These are phyloP conservation scores for Hyphopichia homilentoma DNA, from an alignment of 805 yeast genomes.

Conservation along the genomic window DNA sequence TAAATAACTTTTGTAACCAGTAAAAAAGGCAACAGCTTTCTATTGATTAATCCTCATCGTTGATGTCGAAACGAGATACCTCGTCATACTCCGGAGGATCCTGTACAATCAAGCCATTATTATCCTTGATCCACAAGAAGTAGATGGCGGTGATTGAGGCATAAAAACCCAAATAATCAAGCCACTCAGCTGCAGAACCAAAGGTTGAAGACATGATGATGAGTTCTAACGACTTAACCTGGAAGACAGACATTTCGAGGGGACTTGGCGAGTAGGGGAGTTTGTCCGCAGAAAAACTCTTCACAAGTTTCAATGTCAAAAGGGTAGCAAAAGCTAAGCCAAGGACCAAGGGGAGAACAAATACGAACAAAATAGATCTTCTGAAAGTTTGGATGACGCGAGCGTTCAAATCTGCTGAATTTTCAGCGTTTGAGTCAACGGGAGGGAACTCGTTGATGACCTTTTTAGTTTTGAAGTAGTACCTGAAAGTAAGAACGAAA, in stretches of 20 bases:
- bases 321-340: background rate
- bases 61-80: slow-evolving; percentile 13
- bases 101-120: slow-evolving; percentile 25
- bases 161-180: background rate
- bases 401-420: slow-evolving; percentile 13
- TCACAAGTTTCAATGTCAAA: background rate
- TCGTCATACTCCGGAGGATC: slow-evolving; percentile 11
- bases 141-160: slow-evolving; percentile 9
- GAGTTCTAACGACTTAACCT: background rate
- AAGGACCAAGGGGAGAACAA: slow-evolving; percentile 19
- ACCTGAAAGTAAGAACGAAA: slow-evolving; percentile 12
- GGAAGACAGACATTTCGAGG: background rate
- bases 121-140: slow-evolving; percentile 27
- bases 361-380: slow-evolving; percentile 21
- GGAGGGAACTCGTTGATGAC: slow-evolving; percentile 27
- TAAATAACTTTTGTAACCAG: no score
- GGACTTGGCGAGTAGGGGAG: background rate
- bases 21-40: background rate
- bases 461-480: slow-evolving; percentile 25
- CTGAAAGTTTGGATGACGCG: slow-evolving; percentile 18
- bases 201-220: background rate
- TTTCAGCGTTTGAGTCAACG: slow-evolving; percentile 8
- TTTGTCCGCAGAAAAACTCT: background rate
- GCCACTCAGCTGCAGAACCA: no score
- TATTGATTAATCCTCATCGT: slow-evolving; percentile 10